phyloP scores from a whole-genome alignment of 129 eudicot species.

The Chrysanthemum makinoi region DNA sequence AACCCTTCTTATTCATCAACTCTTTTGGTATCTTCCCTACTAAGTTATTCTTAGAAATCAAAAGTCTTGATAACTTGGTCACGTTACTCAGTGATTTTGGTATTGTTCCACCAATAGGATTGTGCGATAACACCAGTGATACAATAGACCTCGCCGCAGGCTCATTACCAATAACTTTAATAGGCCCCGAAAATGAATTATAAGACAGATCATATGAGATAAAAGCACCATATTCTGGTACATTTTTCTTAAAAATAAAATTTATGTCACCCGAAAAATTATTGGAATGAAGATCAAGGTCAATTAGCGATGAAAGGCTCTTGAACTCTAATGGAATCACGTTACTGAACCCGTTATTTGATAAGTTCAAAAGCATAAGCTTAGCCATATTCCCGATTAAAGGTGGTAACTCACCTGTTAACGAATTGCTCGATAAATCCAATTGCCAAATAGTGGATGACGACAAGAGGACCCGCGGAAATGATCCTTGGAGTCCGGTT shows the following conservation, averaged over 20 bases:
- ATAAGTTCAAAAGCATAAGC: slow-evolving; percentile 51
- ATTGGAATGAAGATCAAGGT: slow-evolving; percentile 88
- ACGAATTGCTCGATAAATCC: slow-evolving; percentile 63
- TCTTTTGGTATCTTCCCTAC: slow-evolving; percentile 55
- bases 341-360: slow-evolving; percentile 55
- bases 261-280: slow-evolving; percentile 60
- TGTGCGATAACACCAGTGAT: slow-evolving; percentile 58
- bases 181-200: slow-evolving; percentile 58
- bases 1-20: slow-evolving; percentile 42
- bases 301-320: slow-evolving; percentile 48
- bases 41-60: slow-evolving; percentile 48
- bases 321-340: slow-evolving; percentile 53
- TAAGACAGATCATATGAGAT: slow-evolving; percentile 57
- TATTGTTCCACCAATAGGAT: slow-evolving; percentile 59
- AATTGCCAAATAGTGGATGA: slow-evolving; percentile 46
- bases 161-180: slow-evolving; percentile 31
- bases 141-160: slow-evolving; percentile 37
- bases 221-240: slow-evolving; percentile 44
- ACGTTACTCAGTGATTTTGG: slow-evolving; percentile 57
- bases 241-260: slow-evolving; percentile 43
- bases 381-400: slow-evolving; percentile 85
- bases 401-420: slow-evolving; percentile 53
- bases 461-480: slow-evolving; percentile 47
- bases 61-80: slow-evolving; percentile 27
- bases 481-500: slow-evolving; percentile 62